These are phyloP conservation scores for Didymellaceae sp. DNA, from an alignment of 2,329 filamentous ascomycete species.

Conservation along the genomic window DNA sequence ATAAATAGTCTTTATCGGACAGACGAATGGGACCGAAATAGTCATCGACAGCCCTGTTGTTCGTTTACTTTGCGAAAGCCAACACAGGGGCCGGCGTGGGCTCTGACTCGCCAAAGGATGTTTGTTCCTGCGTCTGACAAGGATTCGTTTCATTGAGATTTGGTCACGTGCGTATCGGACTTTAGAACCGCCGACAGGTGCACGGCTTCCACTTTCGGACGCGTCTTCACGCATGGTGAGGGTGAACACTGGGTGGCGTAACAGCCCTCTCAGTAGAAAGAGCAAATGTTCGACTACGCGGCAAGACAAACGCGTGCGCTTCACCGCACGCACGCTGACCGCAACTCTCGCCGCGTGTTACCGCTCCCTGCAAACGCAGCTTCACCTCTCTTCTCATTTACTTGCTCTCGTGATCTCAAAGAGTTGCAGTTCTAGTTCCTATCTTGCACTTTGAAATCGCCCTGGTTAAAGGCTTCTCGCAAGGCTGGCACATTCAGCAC, in stretches of 20 bases:
- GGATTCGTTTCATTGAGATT: neutral
- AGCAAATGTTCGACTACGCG: conserved; percentile 10
- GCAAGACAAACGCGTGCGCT: conserved; percentile 12
- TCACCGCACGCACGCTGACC: conserved; percentile 15
- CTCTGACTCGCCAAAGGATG: conserved; percentile 7
- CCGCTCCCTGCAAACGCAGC: conserved; percentile 8
- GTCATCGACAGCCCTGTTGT: neutral
- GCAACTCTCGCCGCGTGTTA: conserved; percentile 6
- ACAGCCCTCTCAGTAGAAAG: neutral
- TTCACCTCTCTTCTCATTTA: conserved; percentile 6
- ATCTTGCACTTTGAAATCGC: too few relatives aligned
- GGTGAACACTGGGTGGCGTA: conserved; percentile 13
- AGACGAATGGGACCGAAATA: neutral
- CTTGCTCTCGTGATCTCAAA: neutral
- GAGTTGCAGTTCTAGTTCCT: neutral
- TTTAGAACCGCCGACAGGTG: too few relatives aligned
- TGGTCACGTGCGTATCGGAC: neutral
- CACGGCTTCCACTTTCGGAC: conserved; percentile 8
- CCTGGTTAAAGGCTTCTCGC: too few relatives aligned
- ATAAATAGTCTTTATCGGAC: too few relatives aligned
- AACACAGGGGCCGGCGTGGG: conserved; percentile 6
- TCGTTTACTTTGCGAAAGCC: conserved; percentile 10
- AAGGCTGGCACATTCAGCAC: too few relatives aligned
- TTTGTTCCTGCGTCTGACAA: conserved; percentile 16
- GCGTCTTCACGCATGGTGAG: conserved; percentile 12